Percentiles rank a stretch among this genome's conserved stretches.
phyloP scores from a whole-genome alignment of 2,329 filamentous ascomycete species.

The Diaporthe vexans region DNA sequence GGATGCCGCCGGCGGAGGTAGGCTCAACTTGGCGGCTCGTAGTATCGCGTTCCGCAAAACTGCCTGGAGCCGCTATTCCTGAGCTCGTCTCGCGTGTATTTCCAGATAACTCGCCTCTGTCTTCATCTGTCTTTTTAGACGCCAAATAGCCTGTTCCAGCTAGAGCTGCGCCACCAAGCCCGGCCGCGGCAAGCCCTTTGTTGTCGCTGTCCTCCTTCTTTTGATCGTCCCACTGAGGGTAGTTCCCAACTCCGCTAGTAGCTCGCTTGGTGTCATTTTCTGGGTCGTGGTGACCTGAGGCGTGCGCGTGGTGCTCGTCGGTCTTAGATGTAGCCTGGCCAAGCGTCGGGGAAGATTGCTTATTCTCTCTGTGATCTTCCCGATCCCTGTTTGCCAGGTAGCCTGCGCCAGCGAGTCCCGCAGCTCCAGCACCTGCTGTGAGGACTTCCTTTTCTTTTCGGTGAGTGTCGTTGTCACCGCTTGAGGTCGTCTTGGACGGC shows the following conservation, averaged over 20 bases:
- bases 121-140: not conserved
- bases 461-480: slow-evolving; percentile 22
- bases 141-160: slow-evolving; percentile 3
- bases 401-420: slow-evolving; percentile 34
- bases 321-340: not conserved
- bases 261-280: slow-evolving; percentile 4
- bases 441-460: slow-evolving; percentile 11
- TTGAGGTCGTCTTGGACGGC: not conserved
- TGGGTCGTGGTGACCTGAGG: not conserved
- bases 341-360: not conserved
- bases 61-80: not conserved
- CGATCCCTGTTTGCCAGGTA: slow-evolving; percentile 22
- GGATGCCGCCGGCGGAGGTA: slow-evolving; percentile 30
- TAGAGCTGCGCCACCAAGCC: slow-evolving; percentile 9
- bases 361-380: not conserved
- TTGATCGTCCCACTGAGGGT: slow-evolving; percentile 14
- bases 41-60: not conserved
- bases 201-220: not conserved
- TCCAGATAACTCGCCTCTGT: not conserved
- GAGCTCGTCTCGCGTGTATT: slow-evolving; percentile 22
- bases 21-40: not conserved
- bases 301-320: not conserved
- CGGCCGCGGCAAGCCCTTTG: not conserved
- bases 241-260: slow-evolving; percentile 23
- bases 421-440: slow-evolving; percentile 19